phyloP scores from a whole-genome alignment of 129 eudicot genomes.

The Dittrichia graveolens region DNA sequence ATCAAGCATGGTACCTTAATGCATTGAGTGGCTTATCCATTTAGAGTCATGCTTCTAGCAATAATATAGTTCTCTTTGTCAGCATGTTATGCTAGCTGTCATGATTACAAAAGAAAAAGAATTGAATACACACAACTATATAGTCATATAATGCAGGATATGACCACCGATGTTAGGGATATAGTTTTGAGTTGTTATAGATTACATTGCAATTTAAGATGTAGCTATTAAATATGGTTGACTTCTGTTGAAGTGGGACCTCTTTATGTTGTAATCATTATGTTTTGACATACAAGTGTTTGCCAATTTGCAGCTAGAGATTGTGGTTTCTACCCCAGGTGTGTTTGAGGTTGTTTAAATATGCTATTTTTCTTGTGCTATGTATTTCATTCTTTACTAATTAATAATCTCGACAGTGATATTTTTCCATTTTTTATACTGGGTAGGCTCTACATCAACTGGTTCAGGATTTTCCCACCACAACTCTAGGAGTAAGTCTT shows the following conservation, averaged over 20 bases:
- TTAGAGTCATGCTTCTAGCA: no score
- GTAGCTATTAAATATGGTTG: neutral
- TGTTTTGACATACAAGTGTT: constrained; percentile 12
- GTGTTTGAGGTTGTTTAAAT: constrained; percentile 73
- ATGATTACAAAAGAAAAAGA: neutral
- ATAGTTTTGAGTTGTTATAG: neutral
- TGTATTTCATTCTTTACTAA: neutral
- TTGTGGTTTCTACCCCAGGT: constrained; percentile 84
- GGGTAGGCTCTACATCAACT: constrained; percentile 64
- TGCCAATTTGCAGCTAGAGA: constrained; percentile 65
- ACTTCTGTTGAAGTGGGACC: neutral
- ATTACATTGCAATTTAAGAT: no score
- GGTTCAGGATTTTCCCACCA: constrained; percentile 61
- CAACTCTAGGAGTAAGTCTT: constrained; percentile 70
- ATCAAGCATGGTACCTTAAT: no score
- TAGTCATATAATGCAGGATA: neutral
- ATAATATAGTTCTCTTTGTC: no score
- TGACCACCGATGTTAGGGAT: neutral
- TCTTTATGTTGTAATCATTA: neutral
- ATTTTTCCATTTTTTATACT: neutral
- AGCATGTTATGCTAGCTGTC: neutral
- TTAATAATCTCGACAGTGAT: constrained; percentile 20
- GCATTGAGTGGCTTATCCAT: no score
- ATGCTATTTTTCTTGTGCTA: neutral
- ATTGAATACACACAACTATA: neutral